These are phyloP conservation scores for Quercus alba DNA, from an alignment of 306 rosid species.

Conservation along the genomic window DNA sequence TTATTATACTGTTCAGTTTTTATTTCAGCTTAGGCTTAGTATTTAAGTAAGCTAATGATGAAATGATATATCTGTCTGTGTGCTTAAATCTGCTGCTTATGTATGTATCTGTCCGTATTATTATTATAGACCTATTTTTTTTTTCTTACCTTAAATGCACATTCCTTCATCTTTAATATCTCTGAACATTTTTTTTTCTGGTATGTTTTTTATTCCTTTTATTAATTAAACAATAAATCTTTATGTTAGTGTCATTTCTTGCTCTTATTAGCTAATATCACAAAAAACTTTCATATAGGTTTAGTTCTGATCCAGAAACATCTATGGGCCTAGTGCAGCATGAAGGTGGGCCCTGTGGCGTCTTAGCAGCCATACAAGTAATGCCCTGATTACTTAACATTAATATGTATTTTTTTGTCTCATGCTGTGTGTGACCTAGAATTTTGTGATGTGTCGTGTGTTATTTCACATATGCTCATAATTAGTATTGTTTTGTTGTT, in stretches of 20 bases:
- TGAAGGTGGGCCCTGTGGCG: constrained; percentile 99
- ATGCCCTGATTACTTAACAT: constrained; percentile 34
- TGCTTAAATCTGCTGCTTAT: neutral
- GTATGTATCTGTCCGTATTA: neutral
- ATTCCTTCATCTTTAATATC: neutral
- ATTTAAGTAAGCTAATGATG: neutral
- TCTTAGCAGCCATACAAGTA: constrained; percentile 98
- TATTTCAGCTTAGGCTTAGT: neutral
- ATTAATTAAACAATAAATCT: neutral
- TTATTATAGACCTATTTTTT: neutral
- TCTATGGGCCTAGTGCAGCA: constrained; percentile 98
- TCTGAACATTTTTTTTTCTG: neutral
- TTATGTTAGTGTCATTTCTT: constrained; percentile 21
- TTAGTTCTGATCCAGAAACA: constrained; percentile 79
- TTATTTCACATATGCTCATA: neutral
- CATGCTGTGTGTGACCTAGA: constrained; percentile 12
- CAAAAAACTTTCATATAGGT: constrained; percentile 29
- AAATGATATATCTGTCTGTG: neutral
- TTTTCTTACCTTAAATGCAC: neutral
- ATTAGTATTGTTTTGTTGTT: neutral
- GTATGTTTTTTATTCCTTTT: neutral
- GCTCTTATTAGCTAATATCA: constrained; percentile 33
- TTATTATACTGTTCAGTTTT: neutral
- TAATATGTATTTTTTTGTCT: constrained; percentile 14
- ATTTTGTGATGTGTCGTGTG: neutral